Evolutionary conservation across 1,139 yeast genomes (phyloP), one percentile per base, ranked within the genome.

Genomic region (Hyphopichia khmerensis): DNA sequence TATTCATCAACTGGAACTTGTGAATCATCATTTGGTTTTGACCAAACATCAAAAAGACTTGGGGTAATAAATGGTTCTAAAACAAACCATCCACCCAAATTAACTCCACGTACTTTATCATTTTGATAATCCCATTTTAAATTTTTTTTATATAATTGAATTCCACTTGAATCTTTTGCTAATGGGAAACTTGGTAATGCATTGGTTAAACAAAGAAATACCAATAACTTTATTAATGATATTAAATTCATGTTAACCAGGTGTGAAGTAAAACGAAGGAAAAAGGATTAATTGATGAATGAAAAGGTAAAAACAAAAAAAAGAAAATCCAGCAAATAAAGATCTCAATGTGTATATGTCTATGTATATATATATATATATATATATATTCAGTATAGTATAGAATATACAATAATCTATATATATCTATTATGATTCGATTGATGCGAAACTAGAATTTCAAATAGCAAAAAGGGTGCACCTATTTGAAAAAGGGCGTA

Each of bases 51-150:
- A 59, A 87, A 91, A 45, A 91, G 64, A 1, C 93, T 81, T 2
- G 96, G 96, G 1, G 88, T 87, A 57, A 91, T 90, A 62, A 79
- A 90, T 1, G 93, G 65, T 65, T 90, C 97, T 38, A 89, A 67
- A 1, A 90, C 88, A 49, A 90, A 77, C 97, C 97, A 90, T 17
- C 97, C 96, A 40, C 97, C 97, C 27, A 90, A 68, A 57, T 88
- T 89, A 41, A 90, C 90, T 48, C 97, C 97, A 36, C 80, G 67
- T 23, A 87, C 73, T 46, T 76, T 79, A 33, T 75, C 75, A 32
- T 59, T 64, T 39, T 63, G 60, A 57, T 82, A 84, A 62, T 81
- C 79, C 64, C 73, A 72, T 19, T 54, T 43, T 43, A 53, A 32
- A 37, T 41, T 16, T 42, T 44, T 18, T 50, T 32, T 40, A 9